A percentile compares a stretch with the other conserved stretches of the same genome.
These are phyloP conservation scores for Yamagishiella unicocca DNA, from an alignment of 139 green algal genomes.

Conservation along the genomic window DNA sequence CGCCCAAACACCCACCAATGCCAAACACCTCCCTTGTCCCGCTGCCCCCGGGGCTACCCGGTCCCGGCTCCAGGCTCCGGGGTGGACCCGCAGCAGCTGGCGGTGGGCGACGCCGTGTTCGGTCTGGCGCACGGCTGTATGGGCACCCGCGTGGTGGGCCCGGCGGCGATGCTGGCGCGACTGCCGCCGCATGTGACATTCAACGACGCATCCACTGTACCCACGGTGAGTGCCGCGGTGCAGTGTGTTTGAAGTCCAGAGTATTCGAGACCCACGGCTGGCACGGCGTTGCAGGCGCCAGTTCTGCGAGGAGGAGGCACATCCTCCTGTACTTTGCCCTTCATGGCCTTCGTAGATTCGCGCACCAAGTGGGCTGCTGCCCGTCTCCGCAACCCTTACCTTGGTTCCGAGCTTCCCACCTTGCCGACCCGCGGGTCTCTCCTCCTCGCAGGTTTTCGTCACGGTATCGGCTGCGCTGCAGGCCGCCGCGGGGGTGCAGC, in stretches of 20 bases:
- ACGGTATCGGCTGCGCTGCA: conserved; percentile 77
- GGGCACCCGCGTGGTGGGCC: conserved; percentile 65
- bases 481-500: conserved; percentile 34
- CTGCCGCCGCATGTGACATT: conserved; percentile 75
- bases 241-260: no score
- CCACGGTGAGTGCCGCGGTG: conserved; percentile 74
- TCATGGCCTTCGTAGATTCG: no score
- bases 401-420: background rate
- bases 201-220: conserved; percentile 72
- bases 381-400: background rate
- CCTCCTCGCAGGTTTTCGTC: conserved; percentile 57
- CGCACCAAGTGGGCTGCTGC: no score
- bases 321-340: background rate
- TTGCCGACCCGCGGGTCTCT: background rate
- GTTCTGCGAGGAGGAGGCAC: no score
- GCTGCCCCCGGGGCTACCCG: no score
- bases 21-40: no score
- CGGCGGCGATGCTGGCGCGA: conserved; percentile 60
- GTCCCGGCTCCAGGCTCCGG: background rate
- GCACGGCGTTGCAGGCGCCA: no score
- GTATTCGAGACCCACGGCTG: no score
- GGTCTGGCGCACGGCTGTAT: conserved; percentile 82
- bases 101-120: conserved; percentile 80
- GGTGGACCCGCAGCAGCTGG: conserved; percentile 9
- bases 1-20: no score